A percentile compares a stretch with the other conserved stretches of the same genome.
These are phyloP conservation scores for Penicillium argentinense DNA, from an alignment of 495 filamentous ascomycete genomes.

Conservation along the genomic window DNA sequence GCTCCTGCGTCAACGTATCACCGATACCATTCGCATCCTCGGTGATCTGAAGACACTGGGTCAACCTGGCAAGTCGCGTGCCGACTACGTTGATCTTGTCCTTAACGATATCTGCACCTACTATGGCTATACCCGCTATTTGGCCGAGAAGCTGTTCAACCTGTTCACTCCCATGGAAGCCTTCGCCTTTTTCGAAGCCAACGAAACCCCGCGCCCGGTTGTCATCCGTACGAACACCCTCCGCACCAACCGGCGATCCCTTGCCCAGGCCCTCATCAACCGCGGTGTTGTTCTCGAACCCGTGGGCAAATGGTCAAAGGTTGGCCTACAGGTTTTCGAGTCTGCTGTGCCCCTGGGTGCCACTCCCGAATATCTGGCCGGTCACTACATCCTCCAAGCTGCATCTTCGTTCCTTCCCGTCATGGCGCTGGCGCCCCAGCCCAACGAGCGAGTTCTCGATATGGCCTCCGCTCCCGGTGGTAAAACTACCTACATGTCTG, in stretches of 20 bases:
- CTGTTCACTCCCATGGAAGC: conserved; percentile 93
- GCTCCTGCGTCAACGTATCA: conserved; percentile 84
- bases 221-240: conserved; percentile 93
- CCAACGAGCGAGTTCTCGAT: conserved; percentile 84
- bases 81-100: conserved; percentile 83
- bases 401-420: conserved; percentile 96
- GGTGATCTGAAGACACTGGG: conserved; percentile 80
- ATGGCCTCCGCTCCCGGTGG: conserved; percentile 98
- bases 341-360: conserved; percentile 92
- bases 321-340: conserved; percentile 95
- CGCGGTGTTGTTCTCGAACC: conserved; percentile 95
- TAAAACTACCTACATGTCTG: conserved; percentile 95
- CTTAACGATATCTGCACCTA: conserved; percentile 91
- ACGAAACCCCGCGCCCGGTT: conserved; percentile 87
- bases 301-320: conserved; percentile 97
- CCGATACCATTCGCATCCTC: conserved; percentile 87
- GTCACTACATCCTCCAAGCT: conserved; percentile 96
- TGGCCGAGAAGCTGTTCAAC: conserved; percentile 84
- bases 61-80: conserved; percentile 73
- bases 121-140: conserved; percentile 82
- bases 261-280: conserved; percentile 94
- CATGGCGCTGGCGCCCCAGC: conserved; percentile 94
- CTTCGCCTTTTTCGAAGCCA: conserved; percentile 97
- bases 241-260: conserved; percentile 84
- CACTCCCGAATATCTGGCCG: conserved; percentile 94